phyloP scores from a whole-genome alignment of 805 yeast species.

The baker's yeast (Saccharomyces cerevisiae) region DNA sequence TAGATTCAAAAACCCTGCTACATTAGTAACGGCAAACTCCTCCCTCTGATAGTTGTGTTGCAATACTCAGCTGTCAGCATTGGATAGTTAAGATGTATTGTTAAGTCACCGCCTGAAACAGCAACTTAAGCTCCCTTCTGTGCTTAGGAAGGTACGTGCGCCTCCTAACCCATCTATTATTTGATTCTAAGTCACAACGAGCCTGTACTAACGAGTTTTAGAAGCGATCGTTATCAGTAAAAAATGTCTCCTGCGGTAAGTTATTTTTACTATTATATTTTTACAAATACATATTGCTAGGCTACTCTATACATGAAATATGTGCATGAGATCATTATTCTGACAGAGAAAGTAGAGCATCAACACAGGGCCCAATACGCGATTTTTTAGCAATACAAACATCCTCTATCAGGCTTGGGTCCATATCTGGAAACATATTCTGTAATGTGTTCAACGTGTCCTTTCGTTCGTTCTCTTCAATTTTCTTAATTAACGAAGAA shows the following conservation, averaged over 20 bases:
- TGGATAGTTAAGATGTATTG: too few species aligned
- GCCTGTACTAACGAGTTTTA: too few species aligned
- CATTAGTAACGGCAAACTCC: too few species aligned
- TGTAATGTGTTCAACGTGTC: constrained; percentile 42
- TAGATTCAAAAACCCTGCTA: too few species aligned
- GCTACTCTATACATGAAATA: constrained; percentile 3
- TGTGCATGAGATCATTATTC: constrained; percentile 3
- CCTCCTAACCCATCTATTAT: too few species aligned
- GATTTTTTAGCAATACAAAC: constrained; percentile 59
- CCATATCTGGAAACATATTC: constrained; percentile 72
- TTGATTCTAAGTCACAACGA: too few species aligned
- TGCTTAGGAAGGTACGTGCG: too few species aligned
- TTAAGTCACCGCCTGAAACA: too few species aligned
- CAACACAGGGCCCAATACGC: constrained; percentile 65
- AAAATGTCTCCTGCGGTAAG: constrained; percentile 12
- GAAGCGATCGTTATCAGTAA: too few species aligned
- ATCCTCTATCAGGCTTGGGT: constrained; percentile 59
- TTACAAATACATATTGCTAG: not conserved
- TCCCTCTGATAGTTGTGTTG: too few species aligned
- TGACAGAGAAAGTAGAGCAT: constrained; percentile 31
- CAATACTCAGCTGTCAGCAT: too few species aligned
- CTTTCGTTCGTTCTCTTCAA: constrained; percentile 37
- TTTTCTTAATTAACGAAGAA: constrained; percentile 29
- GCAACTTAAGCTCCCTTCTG: too few species aligned
- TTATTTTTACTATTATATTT: constrained; percentile 11